Percentiles rank a stretch among this genome's conserved stretches.
These are phyloP conservation scores for Xylaria venustula DNA, from an alignment of 495 filamentous ascomycete genomes.

Conservation along the genomic window DNA sequence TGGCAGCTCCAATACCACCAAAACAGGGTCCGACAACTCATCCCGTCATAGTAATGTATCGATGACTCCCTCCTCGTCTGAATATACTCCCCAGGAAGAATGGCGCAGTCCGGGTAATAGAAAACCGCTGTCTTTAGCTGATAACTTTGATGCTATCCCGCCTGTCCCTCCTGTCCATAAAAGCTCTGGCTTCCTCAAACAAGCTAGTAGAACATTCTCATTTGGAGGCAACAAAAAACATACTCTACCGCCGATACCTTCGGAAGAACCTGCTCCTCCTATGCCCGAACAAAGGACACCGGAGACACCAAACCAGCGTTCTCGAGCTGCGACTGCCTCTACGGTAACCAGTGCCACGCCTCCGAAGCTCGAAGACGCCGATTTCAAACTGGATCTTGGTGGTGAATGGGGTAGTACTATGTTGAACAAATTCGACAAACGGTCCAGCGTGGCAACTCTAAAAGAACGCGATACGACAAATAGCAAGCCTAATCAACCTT, in stretches of 20 bases:
- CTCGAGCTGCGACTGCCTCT: slow-evolving; percentile 47
- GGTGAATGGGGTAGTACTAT: slow-evolving; percentile 65
- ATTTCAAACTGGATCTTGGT: slow-evolving; percentile 55
- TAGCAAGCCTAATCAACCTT: slow-evolving; percentile 45
- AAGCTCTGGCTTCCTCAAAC: slow-evolving; percentile 55
- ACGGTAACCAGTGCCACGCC: slow-evolving; percentile 67
- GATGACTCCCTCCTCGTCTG: slow-evolving; percentile 70
- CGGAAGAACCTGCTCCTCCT: slow-evolving; percentile 39
- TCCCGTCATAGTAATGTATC: slow-evolving; percentile 72
- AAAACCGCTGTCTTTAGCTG: slow-evolving; percentile 41
- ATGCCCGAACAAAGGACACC: slow-evolving; percentile 30
- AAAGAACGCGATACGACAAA: slow-evolving; percentile 38
- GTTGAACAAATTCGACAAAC: slow-evolving; percentile 59
- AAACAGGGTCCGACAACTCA: slow-evolving; percentile 63
- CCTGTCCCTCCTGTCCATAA: slow-evolving; percentile 58
- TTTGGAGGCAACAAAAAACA: slow-evolving; percentile 60
- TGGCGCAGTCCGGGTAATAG: slow-evolving; percentile 46
- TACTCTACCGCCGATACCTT: slow-evolving; percentile 41
- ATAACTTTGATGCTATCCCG: slow-evolving; percentile 54
- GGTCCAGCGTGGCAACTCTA: slow-evolving; percentile 46
- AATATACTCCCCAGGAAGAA: slow-evolving; percentile 52
- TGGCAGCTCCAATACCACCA: slow-evolving; percentile 64
- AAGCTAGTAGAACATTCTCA: slow-evolving; percentile 72
- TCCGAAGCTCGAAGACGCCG: slow-evolving; percentile 61
- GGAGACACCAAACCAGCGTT: slow-evolving; percentile 32